phyloP scores from a whole-genome alignment of 2,329 filamentous ascomycete genomes.

The Aspergillus sp. region DNA sequence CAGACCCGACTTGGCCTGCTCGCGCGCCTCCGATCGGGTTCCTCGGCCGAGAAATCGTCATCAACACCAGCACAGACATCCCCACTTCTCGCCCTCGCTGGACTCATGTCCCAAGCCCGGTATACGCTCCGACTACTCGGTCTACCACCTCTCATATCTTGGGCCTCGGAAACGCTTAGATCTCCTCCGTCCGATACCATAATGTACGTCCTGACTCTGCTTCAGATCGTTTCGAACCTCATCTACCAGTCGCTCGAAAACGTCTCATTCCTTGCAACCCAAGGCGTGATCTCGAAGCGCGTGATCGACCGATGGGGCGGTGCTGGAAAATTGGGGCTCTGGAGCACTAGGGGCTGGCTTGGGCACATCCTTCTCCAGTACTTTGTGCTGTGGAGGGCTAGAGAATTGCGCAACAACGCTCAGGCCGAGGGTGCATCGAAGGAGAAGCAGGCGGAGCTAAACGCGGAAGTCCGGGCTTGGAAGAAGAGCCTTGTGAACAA shows the following conservation, averaged over 20 bases:
- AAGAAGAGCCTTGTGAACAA: conserved; percentile 65
- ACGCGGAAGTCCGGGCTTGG: conserved; percentile 54
- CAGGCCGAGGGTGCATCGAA: conserved; percentile 26
- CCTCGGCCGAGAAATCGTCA: conserved; percentile 31
- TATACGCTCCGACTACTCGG: conserved; percentile 59
- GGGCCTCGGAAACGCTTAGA: conserved; percentile 64
- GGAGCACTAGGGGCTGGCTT: conserved; percentile 79
- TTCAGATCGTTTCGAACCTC: conserved; percentile 67
- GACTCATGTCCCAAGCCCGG: conserved; percentile 51
- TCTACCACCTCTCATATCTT: conserved; percentile 75
- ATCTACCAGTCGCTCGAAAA: conserved; percentile 82
- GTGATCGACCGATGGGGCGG: conserved; percentile 47
- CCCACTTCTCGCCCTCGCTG: conserved; percentile 49
- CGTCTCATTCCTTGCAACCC: conserved; percentile 70
- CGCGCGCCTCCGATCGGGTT: conserved; percentile 29
- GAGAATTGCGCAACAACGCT: conserved; percentile 32
- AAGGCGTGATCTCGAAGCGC: conserved; percentile 62
- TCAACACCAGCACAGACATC: conserved; percentile 27
- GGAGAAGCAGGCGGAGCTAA: conserved; percentile 31
- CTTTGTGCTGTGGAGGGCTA: conserved; percentile 58
- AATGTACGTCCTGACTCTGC: conserved; percentile 58
- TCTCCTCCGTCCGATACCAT: conserved; percentile 44
- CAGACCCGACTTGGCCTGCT: conserved; percentile 48
- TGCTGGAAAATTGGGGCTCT: conserved; percentile 63
- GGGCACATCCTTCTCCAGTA: conserved; percentile 76